These are phyloP conservation scores for Lipomyces spencermartinsiae DNA, from an alignment of 805 yeast species.

Conservation along the genomic window DNA sequence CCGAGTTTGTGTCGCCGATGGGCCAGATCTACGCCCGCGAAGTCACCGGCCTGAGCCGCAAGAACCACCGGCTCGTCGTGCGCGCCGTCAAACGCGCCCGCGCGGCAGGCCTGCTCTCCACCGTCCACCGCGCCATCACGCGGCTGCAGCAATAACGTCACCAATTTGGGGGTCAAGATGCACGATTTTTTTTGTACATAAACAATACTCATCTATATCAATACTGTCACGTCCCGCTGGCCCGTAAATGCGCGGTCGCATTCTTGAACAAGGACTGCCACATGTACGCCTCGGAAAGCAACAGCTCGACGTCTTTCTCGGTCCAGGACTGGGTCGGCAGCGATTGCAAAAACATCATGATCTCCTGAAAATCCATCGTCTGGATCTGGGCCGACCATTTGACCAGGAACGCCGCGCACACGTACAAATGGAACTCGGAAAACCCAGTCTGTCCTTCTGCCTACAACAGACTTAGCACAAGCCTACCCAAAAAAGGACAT, in stretches of 20 bases:
- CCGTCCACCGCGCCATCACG: slow-evolving; percentile 31
- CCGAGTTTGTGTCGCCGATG: slow-evolving; percentile 64
- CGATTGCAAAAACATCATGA: slow-evolving; percentile 86
- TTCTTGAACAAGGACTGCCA: slow-evolving; percentile 94
- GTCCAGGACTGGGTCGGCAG: slow-evolving; percentile 87
- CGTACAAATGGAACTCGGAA: slow-evolving; percentile 92
- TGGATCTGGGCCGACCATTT: slow-evolving; percentile 82
- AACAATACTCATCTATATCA: not conserved
- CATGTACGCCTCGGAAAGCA: slow-evolving; percentile 93
- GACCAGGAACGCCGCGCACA: slow-evolving; percentile 94
- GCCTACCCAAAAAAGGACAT: not conserved
- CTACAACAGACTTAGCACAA: not conserved
- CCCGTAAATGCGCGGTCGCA: slow-evolving; percentile 78
- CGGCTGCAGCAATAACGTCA: slow-evolving; percentile 1
- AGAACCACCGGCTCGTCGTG: slow-evolving; percentile 69
- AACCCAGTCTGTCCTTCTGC: slow-evolving; percentile 68
- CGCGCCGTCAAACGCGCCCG: slow-evolving; percentile 81
- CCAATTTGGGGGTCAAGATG: not conserved
- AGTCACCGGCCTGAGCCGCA: slow-evolving; percentile 64
- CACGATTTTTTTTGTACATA: not conserved
- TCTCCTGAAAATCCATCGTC: slow-evolving; percentile 91
- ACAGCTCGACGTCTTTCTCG: slow-evolving; percentile 86
- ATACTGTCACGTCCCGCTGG: not conserved
- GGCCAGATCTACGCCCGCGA: slow-evolving; percentile 77
- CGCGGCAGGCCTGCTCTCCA: slow-evolving; percentile 65